Evolutionary conservation across 1,139 yeast species (phyloP).

Genomic region (Pichia sp.): DNA sequence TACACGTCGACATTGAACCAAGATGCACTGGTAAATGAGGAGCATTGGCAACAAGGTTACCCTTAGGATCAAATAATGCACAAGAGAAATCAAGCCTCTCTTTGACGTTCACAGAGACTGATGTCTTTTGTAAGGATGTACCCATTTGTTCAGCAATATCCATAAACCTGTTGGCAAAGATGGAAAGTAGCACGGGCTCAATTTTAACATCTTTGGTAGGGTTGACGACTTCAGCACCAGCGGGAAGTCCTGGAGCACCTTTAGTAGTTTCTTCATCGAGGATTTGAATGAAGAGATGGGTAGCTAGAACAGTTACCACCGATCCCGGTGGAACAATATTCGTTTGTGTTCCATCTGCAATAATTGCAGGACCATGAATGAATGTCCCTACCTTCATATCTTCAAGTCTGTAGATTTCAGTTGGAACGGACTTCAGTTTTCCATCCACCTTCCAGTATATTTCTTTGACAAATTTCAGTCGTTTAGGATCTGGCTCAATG

Average conservation of each 20-base stretch:
- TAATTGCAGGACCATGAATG: conserved; percentile 71
- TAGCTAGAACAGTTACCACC: conserved; percentile 52
- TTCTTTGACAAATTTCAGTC: conserved; percentile 16
- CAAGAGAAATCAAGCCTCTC: conserved; percentile 58
- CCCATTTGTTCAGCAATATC: conserved; percentile 64
- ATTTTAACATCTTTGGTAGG: conserved; percentile 19
- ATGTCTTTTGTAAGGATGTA: conserved; percentile 51
- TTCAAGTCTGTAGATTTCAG: conserved; percentile 24
- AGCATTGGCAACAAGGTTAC: conserved; percentile 56
- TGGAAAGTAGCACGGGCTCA: conserved; percentile 52
- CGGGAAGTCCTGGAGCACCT: not conserved
- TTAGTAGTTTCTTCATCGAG: not conserved
- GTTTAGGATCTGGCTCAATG: conserved; percentile 13
- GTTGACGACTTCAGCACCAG: no score
- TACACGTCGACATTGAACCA: conserved; percentile 60
- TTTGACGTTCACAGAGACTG: conserved; percentile 54
- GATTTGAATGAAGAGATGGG: conserved; percentile 33
- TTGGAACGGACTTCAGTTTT: conserved; percentile 11
- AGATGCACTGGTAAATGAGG: conserved; percentile 60
- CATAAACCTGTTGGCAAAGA: conserved; percentile 57
- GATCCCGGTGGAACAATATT: conserved; percentile 70
- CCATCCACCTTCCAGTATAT: conserved; percentile 19
- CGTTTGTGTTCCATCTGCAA: conserved; percentile 84
- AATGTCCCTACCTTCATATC: conserved; percentile 42
- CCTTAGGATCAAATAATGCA: conserved; percentile 49